A percentile compares a stretch with the other conserved stretches of the same genome.
Evolutionary conservation across 495 filamentous ascomycete genomes (phyloP).

Genomic region (Poronia punctata): DNA sequence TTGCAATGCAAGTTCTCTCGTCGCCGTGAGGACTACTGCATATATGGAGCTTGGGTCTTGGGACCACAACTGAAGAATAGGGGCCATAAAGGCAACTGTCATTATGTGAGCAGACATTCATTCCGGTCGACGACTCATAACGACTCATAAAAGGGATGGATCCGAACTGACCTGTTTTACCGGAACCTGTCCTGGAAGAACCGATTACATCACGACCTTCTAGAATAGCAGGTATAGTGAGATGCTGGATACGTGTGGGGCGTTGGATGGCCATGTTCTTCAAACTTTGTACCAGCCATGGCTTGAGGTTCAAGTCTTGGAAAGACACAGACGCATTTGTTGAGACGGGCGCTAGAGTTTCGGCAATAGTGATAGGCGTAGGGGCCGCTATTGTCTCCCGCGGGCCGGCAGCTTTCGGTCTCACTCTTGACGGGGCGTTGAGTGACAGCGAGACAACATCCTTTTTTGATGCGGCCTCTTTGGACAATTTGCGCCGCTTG

Average conservation of each 20-base stretch:
- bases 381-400: neutral
- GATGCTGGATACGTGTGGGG: constrained; percentile 87
- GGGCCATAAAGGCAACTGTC: constrained; percentile 80
- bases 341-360: constrained; percentile 24
- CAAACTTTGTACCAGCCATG: constrained; percentile 85
- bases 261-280: constrained; percentile 78
- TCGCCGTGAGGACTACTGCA: constrained; percentile 83
- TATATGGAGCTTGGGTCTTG: constrained; percentile 88
- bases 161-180: constrained; percentile 58
- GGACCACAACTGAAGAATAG: constrained; percentile 89
- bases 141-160: no score
- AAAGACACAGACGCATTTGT: constrained; percentile 58
- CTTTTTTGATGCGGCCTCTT: constrained; percentile 9
- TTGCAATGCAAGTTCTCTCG: constrained; percentile 87
- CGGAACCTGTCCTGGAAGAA: constrained; percentile 90
- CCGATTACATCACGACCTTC: constrained; percentile 91
- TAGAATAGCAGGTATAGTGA: constrained; percentile 84
- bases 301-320: constrained; percentile 62
- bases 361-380: constrained; percentile 15
- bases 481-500: constrained; percentile 42
- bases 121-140: no score
- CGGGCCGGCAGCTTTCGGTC: constrained; percentile 19
- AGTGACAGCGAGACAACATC: constrained; percentile 21
- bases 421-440: constrained; percentile 45
- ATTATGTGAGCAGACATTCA: constrained; percentile 1